These are phyloP conservation scores for Talaromyces atroroseus DNA, from an alignment of 2,329 filamentous ascomycete genomes.

Conservation along the genomic window DNA sequence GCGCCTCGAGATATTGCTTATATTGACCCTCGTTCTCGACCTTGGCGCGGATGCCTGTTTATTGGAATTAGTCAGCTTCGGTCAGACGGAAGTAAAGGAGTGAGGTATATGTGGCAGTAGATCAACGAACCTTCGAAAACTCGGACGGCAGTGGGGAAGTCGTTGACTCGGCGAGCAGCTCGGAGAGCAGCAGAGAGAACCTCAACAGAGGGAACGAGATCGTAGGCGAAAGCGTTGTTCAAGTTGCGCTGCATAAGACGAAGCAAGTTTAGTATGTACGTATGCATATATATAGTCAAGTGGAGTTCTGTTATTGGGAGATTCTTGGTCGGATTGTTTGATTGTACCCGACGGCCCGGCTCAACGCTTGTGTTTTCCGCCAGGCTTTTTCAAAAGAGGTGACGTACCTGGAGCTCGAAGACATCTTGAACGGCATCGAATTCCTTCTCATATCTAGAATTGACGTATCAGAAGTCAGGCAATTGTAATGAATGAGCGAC, in stretches of 20 bases:
- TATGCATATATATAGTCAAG: too few species aligned
- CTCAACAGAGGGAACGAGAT: conserved; percentile 90
- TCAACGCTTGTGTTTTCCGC: conserved; percentile 14
- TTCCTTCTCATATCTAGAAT: conserved; percentile 92
- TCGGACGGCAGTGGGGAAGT: conserved; percentile 95
- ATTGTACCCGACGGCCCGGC: not conserved
- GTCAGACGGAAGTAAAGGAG: not conserved
- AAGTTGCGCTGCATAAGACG: conserved; percentile 65
- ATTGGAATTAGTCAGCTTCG: not conserved
- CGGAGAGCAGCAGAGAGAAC: conserved; percentile 88
- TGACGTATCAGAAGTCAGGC: conserved; percentile 31
- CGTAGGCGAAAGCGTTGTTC: conserved; percentile 99
- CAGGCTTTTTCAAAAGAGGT: not conserved
- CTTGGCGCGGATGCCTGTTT: conserved; percentile 91
- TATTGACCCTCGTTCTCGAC: conserved; percentile 98
- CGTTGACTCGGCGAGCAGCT: conserved; percentile 93
- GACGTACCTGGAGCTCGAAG: conserved; percentile 94
- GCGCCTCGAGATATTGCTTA: conserved; percentile 87
- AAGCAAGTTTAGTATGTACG: not conserved
- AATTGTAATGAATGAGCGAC: not conserved
- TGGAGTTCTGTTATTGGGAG: not conserved
- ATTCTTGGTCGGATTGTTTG: conserved; percentile 4
- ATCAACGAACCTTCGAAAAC: conserved; percentile 84
- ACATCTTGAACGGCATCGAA: conserved; percentile 97
- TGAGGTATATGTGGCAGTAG: not conserved